Evolutionary conservation across 2,329 filamentous ascomycete species (phyloP).

Genomic region (Neopestalotiopsis sp.): DNA sequence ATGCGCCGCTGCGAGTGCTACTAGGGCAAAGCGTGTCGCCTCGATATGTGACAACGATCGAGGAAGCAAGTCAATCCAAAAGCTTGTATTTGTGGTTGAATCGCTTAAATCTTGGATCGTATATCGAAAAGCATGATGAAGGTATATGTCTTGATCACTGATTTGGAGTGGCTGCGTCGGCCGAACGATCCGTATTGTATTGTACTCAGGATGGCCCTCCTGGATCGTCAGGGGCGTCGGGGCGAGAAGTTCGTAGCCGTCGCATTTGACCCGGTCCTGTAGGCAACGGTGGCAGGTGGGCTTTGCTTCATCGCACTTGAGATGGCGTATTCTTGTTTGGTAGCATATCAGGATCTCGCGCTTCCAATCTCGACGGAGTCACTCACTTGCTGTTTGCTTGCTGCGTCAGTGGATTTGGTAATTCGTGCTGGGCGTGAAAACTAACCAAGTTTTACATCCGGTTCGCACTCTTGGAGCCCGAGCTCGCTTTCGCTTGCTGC

Average conservation of each 20-base stretch:
- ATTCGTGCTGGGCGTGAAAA: background rate
- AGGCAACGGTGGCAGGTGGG: background rate
- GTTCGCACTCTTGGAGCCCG: slow-evolving; percentile 1
- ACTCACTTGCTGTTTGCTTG: background rate
- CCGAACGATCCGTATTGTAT: background rate
- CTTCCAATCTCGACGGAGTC: background rate
- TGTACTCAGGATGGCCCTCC: background rate
- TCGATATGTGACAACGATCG: background rate
- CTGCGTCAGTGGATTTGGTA: background rate
- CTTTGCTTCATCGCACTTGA: slow-evolving; percentile 13
- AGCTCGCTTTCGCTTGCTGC: slow-evolving; percentile 1
- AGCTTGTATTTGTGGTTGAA: background rate
- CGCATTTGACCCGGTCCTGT: background rate
- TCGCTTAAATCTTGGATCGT: background rate
- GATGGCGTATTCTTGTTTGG: slow-evolving; percentile 1
- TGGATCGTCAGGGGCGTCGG: background rate
- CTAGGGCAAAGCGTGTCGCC: background rate
- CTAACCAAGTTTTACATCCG: slow-evolving; percentile 8
- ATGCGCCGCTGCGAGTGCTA: background rate
- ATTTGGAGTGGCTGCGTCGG: background rate
- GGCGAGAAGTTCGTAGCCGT: background rate
- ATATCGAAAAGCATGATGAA: background rate
- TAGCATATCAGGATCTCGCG: background rate
- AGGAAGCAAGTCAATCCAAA: slow-evolving; percentile 1
- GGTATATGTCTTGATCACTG: background rate